Evolutionary conservation across 495 filamentous ascomycete genomes (phyloP).

Genomic region (Tuber melanosporum): DNA sequence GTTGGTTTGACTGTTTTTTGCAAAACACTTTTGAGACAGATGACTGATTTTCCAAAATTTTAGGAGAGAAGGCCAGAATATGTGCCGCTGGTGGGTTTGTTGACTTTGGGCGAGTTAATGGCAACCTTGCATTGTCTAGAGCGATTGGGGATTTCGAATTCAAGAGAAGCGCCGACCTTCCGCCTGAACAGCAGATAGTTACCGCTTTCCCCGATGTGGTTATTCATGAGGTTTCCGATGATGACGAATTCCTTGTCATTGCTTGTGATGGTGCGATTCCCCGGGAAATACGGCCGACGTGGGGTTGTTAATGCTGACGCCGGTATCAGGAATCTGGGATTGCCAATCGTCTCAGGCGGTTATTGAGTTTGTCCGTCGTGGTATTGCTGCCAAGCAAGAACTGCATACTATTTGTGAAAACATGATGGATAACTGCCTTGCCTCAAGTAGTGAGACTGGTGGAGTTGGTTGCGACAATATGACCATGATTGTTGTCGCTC

Average conservation of each 20-base stretch:
- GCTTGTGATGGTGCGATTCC: slow-evolving; percentile 80
- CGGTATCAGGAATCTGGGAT: slow-evolving; percentile 83
- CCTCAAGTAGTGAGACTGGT: slow-evolving; percentile 93
- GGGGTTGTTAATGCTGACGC: slow-evolving; percentile 40
- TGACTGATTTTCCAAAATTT: slow-evolving; percentile 25
- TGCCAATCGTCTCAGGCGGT: slow-evolving; percentile 97
- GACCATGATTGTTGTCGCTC: slow-evolving; percentile 89
- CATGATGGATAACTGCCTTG: slow-evolving; percentile 99
- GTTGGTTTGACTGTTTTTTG: slow-evolving; percentile 46
- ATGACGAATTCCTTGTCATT: slow-evolving; percentile 95
- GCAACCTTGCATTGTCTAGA: slow-evolving; percentile 93
- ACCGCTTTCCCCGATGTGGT: slow-evolving; percentile 93
- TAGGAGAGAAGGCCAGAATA: slow-evolving; percentile 94
- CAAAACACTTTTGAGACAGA: background rate
- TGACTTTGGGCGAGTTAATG: slow-evolving; percentile 96
- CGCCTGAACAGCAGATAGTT: slow-evolving; percentile 95
- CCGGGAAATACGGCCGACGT: background rate
- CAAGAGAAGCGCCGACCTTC: slow-evolving; percentile 95
- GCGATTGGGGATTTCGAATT: slow-evolving; percentile 99
- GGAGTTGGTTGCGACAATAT: slow-evolving; percentile 99
- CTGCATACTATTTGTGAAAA: slow-evolving; percentile 93
- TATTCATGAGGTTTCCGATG: slow-evolving; percentile 77
- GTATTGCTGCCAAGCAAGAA: slow-evolving; percentile 90
- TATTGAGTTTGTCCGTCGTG: slow-evolving; percentile 90
- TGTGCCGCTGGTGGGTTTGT: slow-evolving; percentile 94